A percentile compares a stretch with the other conserved stretches of the same genome.
These are phyloP conservation scores for Glycyrrhiza uralensis DNA, from an alignment of 306 rosid genomes.

Conservation along the genomic window DNA sequence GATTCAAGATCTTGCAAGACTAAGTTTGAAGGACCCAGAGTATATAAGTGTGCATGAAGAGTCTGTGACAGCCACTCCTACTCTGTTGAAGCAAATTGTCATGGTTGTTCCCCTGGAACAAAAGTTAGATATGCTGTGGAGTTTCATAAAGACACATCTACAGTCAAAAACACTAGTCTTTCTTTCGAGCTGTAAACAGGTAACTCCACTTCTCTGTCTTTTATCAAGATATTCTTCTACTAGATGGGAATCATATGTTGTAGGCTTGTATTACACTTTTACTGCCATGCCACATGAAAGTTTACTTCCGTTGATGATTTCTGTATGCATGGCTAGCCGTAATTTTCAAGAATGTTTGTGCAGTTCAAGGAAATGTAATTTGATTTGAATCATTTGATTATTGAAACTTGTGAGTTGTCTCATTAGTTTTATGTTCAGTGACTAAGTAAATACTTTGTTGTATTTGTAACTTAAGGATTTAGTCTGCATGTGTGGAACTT, in stretches of 20 bases:
- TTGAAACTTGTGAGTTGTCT: not conserved
- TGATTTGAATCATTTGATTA: not conserved
- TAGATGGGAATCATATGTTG: constrained; percentile 8
- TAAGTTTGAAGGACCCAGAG: constrained; percentile 97
- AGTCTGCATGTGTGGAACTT: not conserved
- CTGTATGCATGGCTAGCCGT: not conserved
- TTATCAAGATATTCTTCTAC: not conserved
- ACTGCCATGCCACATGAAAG: not conserved
- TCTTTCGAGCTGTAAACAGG: constrained; percentile 91
- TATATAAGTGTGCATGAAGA: constrained; percentile 88
- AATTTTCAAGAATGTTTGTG: not conserved
- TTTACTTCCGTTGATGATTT: not conserved
- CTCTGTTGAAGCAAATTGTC: constrained; percentile 68
- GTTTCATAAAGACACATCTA: constrained; percentile 85
- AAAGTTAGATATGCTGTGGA: constrained; percentile 88
- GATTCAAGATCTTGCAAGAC: constrained; percentile 86
- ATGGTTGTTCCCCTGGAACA: constrained; percentile 72
- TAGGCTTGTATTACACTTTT: not conserved
- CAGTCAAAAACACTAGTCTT: constrained; percentile 76
- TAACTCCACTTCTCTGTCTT: constrained; percentile 19
- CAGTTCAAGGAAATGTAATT: not conserved
- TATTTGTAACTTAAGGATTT: not conserved
- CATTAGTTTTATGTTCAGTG: not conserved
- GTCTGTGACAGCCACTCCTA: constrained; percentile 82
- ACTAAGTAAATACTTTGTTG: not conserved